phyloP scores from a whole-genome alignment of 1,284 basidiomycete genomes.

The Vanrija sp. region DNA sequence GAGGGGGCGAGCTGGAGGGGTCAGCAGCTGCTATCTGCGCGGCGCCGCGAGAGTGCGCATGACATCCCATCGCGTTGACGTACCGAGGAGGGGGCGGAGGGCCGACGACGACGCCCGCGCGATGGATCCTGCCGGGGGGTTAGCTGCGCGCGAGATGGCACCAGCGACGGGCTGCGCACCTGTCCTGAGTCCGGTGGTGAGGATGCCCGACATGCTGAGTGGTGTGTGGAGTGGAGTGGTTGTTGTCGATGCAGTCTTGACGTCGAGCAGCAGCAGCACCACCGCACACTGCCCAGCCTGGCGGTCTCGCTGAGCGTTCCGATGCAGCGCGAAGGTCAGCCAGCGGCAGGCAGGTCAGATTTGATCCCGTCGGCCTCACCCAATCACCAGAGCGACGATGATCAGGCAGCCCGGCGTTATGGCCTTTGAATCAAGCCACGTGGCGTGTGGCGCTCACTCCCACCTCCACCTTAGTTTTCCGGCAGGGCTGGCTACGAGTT shows the following conservation, averaged over 20 bases:
- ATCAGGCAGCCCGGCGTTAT: too few species aligned
- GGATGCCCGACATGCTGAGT: constrained; percentile 28
- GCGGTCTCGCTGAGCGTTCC: not conserved
- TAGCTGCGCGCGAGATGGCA: not conserved
- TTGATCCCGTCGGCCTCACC: too few species aligned
- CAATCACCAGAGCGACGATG: too few species aligned
- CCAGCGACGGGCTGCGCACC: constrained; percentile 15
- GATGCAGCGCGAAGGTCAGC: not conserved
- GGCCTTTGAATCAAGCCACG: too few species aligned
- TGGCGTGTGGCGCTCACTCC: too few species aligned
- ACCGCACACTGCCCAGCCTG: not conserved
- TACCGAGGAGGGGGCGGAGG: constrained; percentile 36
- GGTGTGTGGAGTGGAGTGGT: constrained; percentile 4
- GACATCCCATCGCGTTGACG: constrained; percentile 10
- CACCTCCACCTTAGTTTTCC: too few species aligned
- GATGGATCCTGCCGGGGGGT: constrained; percentile 15
- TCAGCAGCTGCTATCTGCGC: not conserved
- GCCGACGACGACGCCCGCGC: constrained; percentile 32
- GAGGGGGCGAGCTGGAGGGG: constrained; percentile 29
- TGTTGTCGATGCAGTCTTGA: not conserved
- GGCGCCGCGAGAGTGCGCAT: not conserved
- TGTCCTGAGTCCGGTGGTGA: constrained; percentile 31
- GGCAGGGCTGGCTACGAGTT: too few species aligned
- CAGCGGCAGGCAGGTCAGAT: too few species aligned
- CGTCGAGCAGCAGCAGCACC: constrained; percentile 1